phyloP scores from a whole-genome alignment of 768 basidiomycete genomes.

The Trametes cingulata region DNA sequence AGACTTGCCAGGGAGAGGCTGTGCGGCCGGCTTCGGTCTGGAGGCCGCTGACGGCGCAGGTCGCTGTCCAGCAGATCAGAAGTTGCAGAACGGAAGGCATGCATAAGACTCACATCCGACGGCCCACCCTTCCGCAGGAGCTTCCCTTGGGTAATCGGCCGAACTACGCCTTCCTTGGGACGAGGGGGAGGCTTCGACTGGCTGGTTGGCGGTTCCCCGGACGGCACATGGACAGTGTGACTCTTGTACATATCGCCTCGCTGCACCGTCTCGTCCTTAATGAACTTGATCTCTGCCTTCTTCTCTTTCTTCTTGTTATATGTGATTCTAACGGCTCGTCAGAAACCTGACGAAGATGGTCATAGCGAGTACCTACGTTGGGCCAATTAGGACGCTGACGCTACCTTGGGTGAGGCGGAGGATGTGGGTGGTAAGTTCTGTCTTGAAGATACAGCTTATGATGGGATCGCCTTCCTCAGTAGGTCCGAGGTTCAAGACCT shows the following conservation, averaged over 20 bases:
- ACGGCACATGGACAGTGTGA: slow-evolving; percentile 81
- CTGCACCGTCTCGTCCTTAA: slow-evolving; percentile 83
- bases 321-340: slow-evolving; percentile 56
- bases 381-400: slow-evolving; percentile 70
- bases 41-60: slow-evolving; percentile 46
- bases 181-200: slow-evolving; percentile 82
- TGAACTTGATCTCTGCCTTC: slow-evolving; percentile 78
- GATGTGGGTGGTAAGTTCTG: slow-evolving; percentile 84
- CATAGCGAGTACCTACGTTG: slow-evolving; percentile 58
- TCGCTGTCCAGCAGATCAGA: background rate
- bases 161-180: slow-evolving; percentile 82
- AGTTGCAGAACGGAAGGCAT: background rate
- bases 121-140: slow-evolving; percentile 78
- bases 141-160: slow-evolving; percentile 85
- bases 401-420: slow-evolving; percentile 78
- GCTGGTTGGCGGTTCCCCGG: slow-evolving; percentile 85
- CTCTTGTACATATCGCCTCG: slow-evolving; percentile 92
- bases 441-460: slow-evolving; percentile 92
- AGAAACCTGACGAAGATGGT: background rate
- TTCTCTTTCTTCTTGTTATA: slow-evolving; percentile 99
- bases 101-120: slow-evolving; percentile 39
- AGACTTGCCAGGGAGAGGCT: slow-evolving; percentile 64
- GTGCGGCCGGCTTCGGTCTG: slow-evolving; percentile 56
- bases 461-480: slow-evolving; percentile 96
- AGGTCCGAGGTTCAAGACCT: slow-evolving; percentile 76